Conservation (phyloP, 2,329 filamentous ascomycete species). For the Aspergillus cejpii region DNA sequence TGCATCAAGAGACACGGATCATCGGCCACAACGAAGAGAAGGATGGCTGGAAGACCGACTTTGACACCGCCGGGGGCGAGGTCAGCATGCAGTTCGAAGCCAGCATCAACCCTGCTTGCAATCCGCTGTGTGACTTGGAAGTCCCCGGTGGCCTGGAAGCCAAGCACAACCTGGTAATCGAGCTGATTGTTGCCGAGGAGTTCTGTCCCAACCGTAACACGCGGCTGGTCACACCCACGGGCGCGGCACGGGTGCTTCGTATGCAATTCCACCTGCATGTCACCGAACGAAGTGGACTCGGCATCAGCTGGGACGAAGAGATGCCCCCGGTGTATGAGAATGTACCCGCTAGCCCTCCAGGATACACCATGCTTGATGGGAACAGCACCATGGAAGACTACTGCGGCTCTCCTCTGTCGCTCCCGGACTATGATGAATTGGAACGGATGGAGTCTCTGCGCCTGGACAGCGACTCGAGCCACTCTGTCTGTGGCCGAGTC, state of each 20-base stretch:
- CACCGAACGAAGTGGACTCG: slow-evolving; percentile 76
- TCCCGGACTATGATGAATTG: slow-evolving; percentile 43
- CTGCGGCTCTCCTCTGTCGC: slow-evolving; percentile 36
- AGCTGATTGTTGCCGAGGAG: slow-evolving; percentile 91
- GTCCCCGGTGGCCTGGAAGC: slow-evolving; percentile 68
- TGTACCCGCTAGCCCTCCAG: slow-evolving; percentile 77
- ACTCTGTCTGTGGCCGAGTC: slow-evolving; percentile 26
- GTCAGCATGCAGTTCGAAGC: slow-evolving; percentile 76
- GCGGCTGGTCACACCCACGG: slow-evolving; percentile 74
- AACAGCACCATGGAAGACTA: slow-evolving; percentile 45
- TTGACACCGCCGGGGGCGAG: slow-evolving; percentile 59
- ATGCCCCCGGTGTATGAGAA: slow-evolving; percentile 90
- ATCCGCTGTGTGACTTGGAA: slow-evolving; percentile 71
- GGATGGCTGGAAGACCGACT: slow-evolving; percentile 82
- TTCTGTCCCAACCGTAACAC: slow-evolving; percentile 64
- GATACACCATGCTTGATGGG: slow-evolving; percentile 47
- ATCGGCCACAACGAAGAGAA: slow-evolving; percentile 78
- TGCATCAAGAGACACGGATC: slow-evolving; percentile 67
- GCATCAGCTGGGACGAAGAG: slow-evolving; percentile 96
- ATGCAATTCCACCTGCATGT: slow-evolving; percentile 83
- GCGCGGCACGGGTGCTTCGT: slow-evolving; percentile 79
- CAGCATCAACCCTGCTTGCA: slow-evolving; percentile 53
- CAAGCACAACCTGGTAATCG: slow-evolving; percentile 77
- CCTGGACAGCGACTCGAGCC: slow-evolving; percentile 28
- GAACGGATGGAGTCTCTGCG: slow-evolving; percentile 39